phyloP scores from a whole-genome alignment of 768 basidiomycete species.

The Termitomyces sp. region DNA sequence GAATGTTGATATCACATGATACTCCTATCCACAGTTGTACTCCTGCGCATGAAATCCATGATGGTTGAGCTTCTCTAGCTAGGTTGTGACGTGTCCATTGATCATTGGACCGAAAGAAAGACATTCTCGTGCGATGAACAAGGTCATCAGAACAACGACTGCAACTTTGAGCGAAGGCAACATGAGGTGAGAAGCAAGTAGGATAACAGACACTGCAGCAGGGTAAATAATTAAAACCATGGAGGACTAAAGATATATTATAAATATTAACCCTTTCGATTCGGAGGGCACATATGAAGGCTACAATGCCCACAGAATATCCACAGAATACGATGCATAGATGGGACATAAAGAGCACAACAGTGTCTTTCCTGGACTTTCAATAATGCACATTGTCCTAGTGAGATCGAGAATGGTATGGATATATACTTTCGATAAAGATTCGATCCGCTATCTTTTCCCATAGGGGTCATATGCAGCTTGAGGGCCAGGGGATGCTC shows the following conservation, averaged over 20 bases:
- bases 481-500: constrained; percentile 40
- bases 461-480: constrained; percentile 26
- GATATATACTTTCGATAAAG: constrained; percentile 2
- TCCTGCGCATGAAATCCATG: neutral
- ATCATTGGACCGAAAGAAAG: neutral
- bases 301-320: neutral
- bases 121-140: too few species aligned
- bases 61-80: neutral
- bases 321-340: constrained; percentile 6
- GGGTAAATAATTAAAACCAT: constrained; percentile 4
- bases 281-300: constrained; percentile 4
- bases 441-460: constrained; percentile 3
- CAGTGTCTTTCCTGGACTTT: constrained; percentile 5
- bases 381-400: constrained; percentile 1
- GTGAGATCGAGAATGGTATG: constrained; percentile 8
- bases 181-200: neutral
- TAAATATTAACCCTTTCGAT: constrained; percentile 1
- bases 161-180: neutral
- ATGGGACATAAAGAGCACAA: constrained; percentile 8
- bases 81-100: neutral
- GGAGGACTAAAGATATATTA: neutral
- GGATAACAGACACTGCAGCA: constrained; percentile 1
- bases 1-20: neutral
- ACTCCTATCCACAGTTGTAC: neutral
- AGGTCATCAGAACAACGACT: too few species aligned